Base-by-base conservation (phyloP, 129 eudicot genomes). In the Helichrysum umbraculigerum region DNA sequence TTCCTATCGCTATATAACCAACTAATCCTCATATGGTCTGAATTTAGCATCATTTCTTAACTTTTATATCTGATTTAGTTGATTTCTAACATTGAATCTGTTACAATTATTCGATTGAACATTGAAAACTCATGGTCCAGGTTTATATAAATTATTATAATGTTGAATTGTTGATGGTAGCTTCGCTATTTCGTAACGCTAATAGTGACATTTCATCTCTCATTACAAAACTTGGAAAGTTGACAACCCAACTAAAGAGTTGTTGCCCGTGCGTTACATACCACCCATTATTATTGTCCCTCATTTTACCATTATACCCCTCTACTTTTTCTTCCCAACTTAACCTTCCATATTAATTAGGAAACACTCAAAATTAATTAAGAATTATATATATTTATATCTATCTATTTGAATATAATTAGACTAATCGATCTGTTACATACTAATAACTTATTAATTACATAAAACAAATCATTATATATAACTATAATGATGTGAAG, bases 141-240 rank as follows among this genome's bases (percentile, higher is more conserved):
- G 47, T 12, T 65, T 14, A 3, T 68, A 68, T 42, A 42, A 12
- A 21, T 16, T 73, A 71, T 29, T 15, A 28, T n/a, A 35, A 7
- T n/a, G n/a, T n/a, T n/a, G n/a, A n/a, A 25, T 17, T 63, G 69
- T 73, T 2, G 56, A 67, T 41, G 70, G 78, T 73, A 52, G 74
- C 83, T 66, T 79, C 67, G 79, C 69, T 79, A 80, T 80, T 66
- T 68, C 76, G 83, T 80, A 74, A 74, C 83, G 79, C 79, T 80
- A 80, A 74, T 59, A 68, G 76, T 58, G 79, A 80, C 74, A 54
- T 80, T 73, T 74, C 76, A 80, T 80, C 84, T 67, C 65, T 73
- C 79, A 2, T 80, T 74, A 60, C 75, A 80, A 74, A 80, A 47
- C 84, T 73, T 80, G 39, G 28, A 80, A 80, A 66, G 70, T 80